Evolutionary conservation across 2,329 filamentous ascomycete species (phyloP).

Genomic region (Thelonectria rubi): DNA sequence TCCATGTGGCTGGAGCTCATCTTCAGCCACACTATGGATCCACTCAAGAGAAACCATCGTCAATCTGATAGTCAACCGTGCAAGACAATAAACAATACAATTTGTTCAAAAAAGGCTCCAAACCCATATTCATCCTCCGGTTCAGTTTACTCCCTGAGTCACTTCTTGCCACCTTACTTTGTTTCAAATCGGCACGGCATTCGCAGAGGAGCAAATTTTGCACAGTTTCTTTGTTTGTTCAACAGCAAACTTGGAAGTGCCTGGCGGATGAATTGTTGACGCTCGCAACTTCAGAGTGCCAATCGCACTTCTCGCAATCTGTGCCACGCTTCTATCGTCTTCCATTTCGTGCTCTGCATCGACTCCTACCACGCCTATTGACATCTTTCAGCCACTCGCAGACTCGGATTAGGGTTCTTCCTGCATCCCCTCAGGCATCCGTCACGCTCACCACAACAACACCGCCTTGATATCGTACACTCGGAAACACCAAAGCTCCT

Average conservation of each 20-base stretch:
- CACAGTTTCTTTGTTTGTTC: background rate
- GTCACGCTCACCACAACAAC: background rate
- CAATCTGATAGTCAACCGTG: conserved; percentile 32
- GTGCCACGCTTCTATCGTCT: background rate
- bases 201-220: too few relatives aligned
- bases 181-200: too few relatives aligned
- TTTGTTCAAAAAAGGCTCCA: background rate
- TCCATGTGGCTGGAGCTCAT: conserved; percentile 26
- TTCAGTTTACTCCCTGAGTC: too few relatives aligned
- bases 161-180: too few relatives aligned
- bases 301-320: background rate
- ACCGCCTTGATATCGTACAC: background rate
- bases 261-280: background rate
- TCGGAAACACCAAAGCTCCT: background rate
- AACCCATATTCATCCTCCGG: background rate
- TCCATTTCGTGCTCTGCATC: background rate
- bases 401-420: background rate
- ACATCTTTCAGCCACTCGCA: background rate
- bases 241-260: background rate
- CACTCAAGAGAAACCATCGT: conserved; percentile 41
- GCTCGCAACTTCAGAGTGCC: background rate
- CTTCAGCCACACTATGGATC: conserved; percentile 29
- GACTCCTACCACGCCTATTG: background rate
- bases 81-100: background rate
- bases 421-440: background rate